These are phyloP conservation scores for Nakazawaea sp. DNA, from an alignment of 805 yeast genomes.

Conservation along the genomic window DNA sequence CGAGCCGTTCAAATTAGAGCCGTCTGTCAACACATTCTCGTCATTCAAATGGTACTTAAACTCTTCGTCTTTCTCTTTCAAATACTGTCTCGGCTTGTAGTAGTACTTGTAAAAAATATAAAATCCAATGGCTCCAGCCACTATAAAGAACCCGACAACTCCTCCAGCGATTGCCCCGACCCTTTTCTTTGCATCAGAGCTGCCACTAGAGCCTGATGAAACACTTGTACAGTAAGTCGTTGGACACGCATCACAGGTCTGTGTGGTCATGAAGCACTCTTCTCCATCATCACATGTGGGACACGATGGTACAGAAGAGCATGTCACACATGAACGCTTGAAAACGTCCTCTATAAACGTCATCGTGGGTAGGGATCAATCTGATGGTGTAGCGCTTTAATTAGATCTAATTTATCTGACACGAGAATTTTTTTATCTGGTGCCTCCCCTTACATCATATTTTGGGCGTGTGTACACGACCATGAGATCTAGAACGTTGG, in stretches of 20 bases:
- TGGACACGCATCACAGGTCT: conserved; percentile 55
- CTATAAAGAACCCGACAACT: conserved; percentile 51
- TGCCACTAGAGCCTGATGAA: conserved; percentile 12
- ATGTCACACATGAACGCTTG: conserved; percentile 19
- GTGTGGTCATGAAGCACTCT: conserved; percentile 47
- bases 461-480: no score
- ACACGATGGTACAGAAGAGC: conserved; percentile 34
- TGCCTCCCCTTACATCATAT: no score
- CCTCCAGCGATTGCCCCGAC: conserved; percentile 69
- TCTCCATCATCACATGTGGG: conserved; percentile 49
- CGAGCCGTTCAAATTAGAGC: conserved; percentile 18
- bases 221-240: conserved; percentile 36
- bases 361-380: background rate
- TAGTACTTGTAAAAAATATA: conserved; percentile 35
- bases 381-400: no score
- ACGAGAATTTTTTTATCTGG: no score
- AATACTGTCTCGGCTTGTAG: conserved; percentile 27
- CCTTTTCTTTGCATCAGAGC: conserved; percentile 11
- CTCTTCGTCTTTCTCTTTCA: conserved; percentile 22
- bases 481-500: no score
- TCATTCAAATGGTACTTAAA: conserved; percentile 13
- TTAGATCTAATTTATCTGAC: no score
- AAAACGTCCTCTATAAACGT: conserved; percentile 1
- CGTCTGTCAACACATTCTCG: conserved; percentile 3
- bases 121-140: conserved; percentile 28